Percentiles rank a stretch among this genome's conserved stretches.
phyloP scores from a whole-genome alignment of 805 yeast genomes.

The Pichia thaimueangensis region DNA sequence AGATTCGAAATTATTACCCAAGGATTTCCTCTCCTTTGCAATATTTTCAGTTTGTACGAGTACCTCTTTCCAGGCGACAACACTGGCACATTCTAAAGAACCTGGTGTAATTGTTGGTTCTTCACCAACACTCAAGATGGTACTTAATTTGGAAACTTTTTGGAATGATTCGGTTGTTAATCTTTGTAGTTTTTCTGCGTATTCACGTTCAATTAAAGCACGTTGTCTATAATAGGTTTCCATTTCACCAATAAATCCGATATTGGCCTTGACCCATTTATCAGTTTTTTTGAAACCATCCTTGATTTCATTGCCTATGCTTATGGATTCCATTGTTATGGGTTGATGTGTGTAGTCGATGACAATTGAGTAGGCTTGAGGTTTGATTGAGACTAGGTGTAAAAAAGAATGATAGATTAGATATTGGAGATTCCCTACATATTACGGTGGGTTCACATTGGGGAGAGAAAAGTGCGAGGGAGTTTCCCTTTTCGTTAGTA shows the following conservation, averaged over 20 bases:
- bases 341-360: too few species aligned
- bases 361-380: too few species aligned
- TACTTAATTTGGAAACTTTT: conserved; percentile 64
- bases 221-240: conserved; percentile 82
- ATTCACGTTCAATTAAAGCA: conserved; percentile 76
- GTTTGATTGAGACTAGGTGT: too few species aligned
- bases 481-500: too few species aligned
- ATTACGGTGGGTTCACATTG: too few species aligned
- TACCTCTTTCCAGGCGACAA: conserved; percentile 88
- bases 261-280: conserved; percentile 71
- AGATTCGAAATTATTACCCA: conserved; percentile 53
- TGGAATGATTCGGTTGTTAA: conserved; percentile 65
- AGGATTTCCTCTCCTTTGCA: conserved; percentile 56
- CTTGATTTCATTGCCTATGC: conserved; percentile 66
- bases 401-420: too few species aligned
- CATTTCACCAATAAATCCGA: conserved; percentile 70
- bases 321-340: conserved; percentile 26
- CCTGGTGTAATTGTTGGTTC: conserved; percentile 92
- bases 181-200: conserved; percentile 58
- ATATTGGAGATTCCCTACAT: too few species aligned
- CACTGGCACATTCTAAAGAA: conserved; percentile 77
- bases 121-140: conserved; percentile 80
- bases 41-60: conserved; percentile 76
- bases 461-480: too few species aligned
- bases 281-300: conserved; percentile 75